phyloP scores from a whole-genome alignment of 1,139 yeast species.

The Yamadazyma triangularis region DNA sequence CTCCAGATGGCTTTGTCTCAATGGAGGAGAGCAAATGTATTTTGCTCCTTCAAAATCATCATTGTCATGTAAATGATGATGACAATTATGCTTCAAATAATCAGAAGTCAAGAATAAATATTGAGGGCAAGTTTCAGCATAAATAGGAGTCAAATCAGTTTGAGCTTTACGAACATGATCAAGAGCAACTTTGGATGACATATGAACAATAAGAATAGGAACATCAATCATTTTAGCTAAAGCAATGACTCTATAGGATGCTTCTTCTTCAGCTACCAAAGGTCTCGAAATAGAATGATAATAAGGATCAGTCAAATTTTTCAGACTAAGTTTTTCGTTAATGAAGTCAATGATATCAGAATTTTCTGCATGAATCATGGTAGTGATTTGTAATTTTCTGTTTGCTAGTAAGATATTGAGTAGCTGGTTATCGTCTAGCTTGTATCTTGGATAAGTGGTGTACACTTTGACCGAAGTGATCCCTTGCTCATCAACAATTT shows the following conservation, averaged over 20 bases:
- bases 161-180: conserved; percentile 39
- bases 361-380: conserved; percentile 49
- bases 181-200: conserved; percentile 40
- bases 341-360: conserved; percentile 40
- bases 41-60: conserved; percentile 41
- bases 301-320: conserved; percentile 32
- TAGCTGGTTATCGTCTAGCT: conserved; percentile 34
- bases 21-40: conserved; percentile 46
- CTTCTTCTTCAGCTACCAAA: conserved; percentile 43
- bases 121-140: conserved; percentile 49
- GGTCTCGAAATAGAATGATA: conserved; percentile 45
- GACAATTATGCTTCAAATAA: conserved; percentile 21
- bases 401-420: conserved; percentile 34
- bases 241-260: conserved; percentile 43
- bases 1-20: conserved; percentile 31
- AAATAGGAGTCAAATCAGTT: conserved; percentile 31
- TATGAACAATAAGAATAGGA: conserved; percentile 44
- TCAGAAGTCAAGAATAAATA: conserved; percentile 38
- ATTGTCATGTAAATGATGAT: conserved; percentile 19
- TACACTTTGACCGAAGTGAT: conserved; percentile 43
- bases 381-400: conserved; percentile 35
- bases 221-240: conserved; percentile 36
- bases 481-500: conserved; percentile 17
- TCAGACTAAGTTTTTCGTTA: conserved; percentile 31
- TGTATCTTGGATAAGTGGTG: conserved; percentile 40